Base-by-base conservation (phyloP, 148 eudicot species). In the Spergularia marina region DNA sequence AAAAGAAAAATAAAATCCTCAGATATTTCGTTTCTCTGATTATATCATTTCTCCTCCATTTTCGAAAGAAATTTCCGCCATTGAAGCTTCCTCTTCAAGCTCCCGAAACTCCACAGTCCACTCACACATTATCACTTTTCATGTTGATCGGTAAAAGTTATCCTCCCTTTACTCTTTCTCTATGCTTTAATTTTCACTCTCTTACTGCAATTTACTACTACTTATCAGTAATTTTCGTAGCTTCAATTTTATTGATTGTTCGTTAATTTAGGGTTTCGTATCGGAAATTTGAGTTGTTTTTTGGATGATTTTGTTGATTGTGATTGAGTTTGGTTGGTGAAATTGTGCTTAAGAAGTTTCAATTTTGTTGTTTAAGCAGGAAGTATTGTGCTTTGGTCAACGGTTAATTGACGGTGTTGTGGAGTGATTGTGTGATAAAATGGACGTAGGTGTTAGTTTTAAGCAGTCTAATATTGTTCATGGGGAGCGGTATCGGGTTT, bases 371-470 rank as follows among this genome's bases (percentile, higher is more conserved):
- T 62, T 77, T 77, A 10, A 36, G 14, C 65, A 67, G 84, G 84
- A 72, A 82, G 36, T 44, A 60, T 82, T 44, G 76, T 60, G 80
- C 54, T 75, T 64, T 71, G 77, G 83, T 77, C 82, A 72, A 80
- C 79, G 70, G 21, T 52, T 68, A 30, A 20, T 72, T 77, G 56
- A 18, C 23, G 57, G 76, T 12, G 16, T 53, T 62, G 40, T 23
- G 23, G 70, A 52, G 71, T 53, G 40, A 51, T 77, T 68, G 68
- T 69, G 71, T 53, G 66, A 68, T 76, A 72, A 63, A 68, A 80
- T 93, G 98, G 94, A 93, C 13, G 65, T 81, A 59, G 82, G 86
- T 16, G 88, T 82, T 85, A 78, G 89, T 85, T 81, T 93, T 55
- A 83, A 77, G 77, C 93, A 82, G 75, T 83, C 91, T 15, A 82